Base-by-base conservation (phyloP, 805 yeast genomes). In the Ogataea neopini region DNA sequence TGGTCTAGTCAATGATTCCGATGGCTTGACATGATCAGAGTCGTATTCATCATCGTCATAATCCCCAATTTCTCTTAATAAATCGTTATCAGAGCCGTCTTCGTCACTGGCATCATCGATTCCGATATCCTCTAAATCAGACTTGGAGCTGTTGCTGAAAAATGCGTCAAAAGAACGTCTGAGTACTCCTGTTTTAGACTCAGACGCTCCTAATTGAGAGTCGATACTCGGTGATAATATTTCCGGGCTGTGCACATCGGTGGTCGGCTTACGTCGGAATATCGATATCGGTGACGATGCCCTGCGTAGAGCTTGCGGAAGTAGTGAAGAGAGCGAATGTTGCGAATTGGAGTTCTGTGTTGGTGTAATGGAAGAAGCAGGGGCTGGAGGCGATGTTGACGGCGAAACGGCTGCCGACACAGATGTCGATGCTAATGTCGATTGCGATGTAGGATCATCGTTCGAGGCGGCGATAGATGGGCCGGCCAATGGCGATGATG, bases 21-120 rank as follows among this genome's bases (percentile, higher is more conserved):
- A 30, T n/a, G 17, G 34, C 8, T n/a, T 15, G 4, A 15, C 34
- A n/a, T 30, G 15, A 30, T 43, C 48, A 20, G 19, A n/a, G 11
- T 48, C 49, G 36, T 51, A 47, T 30, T 45, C 46, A 14, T 51
- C 62, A 25, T 55, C 62, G 20, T 59, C 60, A 23, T 51, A 55
- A 25, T 60, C 63, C n/a, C 64, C 67, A 14, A 57, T 33, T 6
- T 47, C 44, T 32, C 43, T 45, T 41, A 18, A 29, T 18, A 19
- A 33, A 70, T 17, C 68, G 56, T 30, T 51, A 9, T 42, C 43
- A 2, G 37, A 48, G 15, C 40, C 39, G 13, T 38, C 50, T 23
- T 29, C 50, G 17, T 29, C 36, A 11, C 28, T 20, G 9, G 18
- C 32, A 28, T 28, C 11, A 7, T 28, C 32, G 10, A n/a, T 28